Conservation (phyloP, 352 stramenopile species). For the Globisporangium heterothallicum region DNA sequence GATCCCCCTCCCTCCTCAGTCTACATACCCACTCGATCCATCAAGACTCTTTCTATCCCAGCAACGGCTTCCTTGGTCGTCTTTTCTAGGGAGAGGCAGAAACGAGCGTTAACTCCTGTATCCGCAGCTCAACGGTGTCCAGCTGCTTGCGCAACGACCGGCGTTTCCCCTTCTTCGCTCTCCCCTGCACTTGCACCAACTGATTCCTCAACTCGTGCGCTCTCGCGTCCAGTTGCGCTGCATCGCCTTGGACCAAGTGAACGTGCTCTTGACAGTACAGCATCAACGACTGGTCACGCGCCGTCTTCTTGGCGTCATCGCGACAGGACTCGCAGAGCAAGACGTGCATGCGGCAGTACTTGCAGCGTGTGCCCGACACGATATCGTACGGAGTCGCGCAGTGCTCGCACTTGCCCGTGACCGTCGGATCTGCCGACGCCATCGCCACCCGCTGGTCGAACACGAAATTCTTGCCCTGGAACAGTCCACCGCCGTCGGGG, state of each 20-base stretch:
- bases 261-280: conserved; percentile 59
- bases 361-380: conserved; percentile 54
- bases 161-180: conserved; percentile 54
- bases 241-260: conserved; percentile 37
- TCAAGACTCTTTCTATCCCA: neutral
- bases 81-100: too few relatives aligned
- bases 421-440: conserved; percentile 35
- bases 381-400: conserved; percentile 62
- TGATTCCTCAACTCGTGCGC: conserved; percentile 23
- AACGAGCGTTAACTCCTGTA: conserved; percentile 30
- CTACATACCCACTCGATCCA: too few relatives aligned
- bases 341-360: conserved; percentile 78
- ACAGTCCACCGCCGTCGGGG: conserved; percentile 58
- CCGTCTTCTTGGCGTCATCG: conserved; percentile 13
- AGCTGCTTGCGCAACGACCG: conserved; percentile 79
- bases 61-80: too few relatives aligned
- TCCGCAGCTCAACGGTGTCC: conserved; percentile 56
- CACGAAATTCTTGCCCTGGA: conserved; percentile 84
- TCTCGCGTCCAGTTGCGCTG: conserved; percentile 31
- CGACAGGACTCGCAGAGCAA: conserved; percentile 58
- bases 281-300: conserved; percentile 14
- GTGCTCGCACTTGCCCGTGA: conserved; percentile 59
- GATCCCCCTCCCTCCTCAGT: too few relatives aligned
- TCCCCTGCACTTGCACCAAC: conserved; percentile 33
- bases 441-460: conserved; percentile 81